phyloP scores from a whole-genome alignment of 164 flowering plant species.

The Vitis rupestris region DNA sequence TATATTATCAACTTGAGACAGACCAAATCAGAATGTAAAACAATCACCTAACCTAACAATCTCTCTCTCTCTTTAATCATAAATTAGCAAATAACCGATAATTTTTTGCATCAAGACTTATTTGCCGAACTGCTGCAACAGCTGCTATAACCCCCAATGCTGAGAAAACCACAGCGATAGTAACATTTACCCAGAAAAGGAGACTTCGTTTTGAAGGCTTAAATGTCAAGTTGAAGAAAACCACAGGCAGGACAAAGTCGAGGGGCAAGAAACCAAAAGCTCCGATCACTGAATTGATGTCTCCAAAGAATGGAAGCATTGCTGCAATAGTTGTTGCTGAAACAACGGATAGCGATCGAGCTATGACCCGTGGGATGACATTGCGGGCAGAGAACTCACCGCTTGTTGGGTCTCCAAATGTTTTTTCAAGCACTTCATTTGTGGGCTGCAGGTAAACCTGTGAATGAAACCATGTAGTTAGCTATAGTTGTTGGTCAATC shows the following conservation, averaged over 20 bases:
- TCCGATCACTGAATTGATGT: constrained; percentile 70
- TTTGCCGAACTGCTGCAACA: constrained; percentile 74
- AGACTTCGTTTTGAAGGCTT: constrained; percentile 49
- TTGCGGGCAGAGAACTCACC: constrained; percentile 64
- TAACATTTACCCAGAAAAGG: constrained; percentile 54
- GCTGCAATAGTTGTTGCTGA: constrained; percentile 61
- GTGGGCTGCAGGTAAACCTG: constrained; percentile 89
- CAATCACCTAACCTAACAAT: not conserved
- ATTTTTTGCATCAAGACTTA: constrained; percentile 62
- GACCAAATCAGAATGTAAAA: no score
- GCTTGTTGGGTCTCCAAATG: constrained; percentile 51
- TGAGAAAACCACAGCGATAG: constrained; percentile 54
- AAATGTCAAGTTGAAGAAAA: constrained; percentile 77
- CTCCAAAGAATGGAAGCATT: constrained; percentile 95
- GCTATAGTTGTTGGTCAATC: not conserved
- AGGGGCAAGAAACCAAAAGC: constrained; percentile 81
- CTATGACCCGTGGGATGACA: constrained; percentile 53
- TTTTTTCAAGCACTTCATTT: constrained; percentile 65
- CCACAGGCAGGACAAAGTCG: constrained; percentile 70
- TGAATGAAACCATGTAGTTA: not conserved
- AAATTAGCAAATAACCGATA: constrained; percentile 67
- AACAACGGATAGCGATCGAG: constrained; percentile 56
- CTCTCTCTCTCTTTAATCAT: constrained; percentile 16
- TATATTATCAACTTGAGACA: no score
- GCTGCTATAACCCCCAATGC: constrained; percentile 47